Evolutionary conservation across 331 rosid species (phyloP).

Genomic region (Dryas integrifolia): DNA sequence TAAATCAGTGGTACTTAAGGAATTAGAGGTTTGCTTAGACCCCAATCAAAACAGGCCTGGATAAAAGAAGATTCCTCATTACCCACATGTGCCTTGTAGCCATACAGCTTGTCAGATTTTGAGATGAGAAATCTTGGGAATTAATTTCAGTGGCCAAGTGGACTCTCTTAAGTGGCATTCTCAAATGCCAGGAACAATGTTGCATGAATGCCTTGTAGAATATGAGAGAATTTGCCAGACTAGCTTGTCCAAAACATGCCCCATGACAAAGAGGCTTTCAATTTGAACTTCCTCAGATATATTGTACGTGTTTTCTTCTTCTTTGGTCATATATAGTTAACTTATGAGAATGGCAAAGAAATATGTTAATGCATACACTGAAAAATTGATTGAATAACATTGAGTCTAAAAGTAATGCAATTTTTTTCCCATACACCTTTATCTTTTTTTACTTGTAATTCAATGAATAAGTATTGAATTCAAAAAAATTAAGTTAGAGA

Average conservation of each 20-base stretch:
- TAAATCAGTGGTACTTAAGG: not conserved
- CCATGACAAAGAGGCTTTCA: not conserved
- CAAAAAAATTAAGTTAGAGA: too few relatives aligned
- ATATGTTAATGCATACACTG: not conserved
- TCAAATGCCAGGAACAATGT: too few relatives aligned
- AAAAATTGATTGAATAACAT: too few relatives aligned
- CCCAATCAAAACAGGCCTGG: not conserved
- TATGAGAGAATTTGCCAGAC: not conserved
- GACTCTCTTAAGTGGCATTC: not conserved
- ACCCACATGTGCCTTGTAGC: not conserved
- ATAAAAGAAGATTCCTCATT: not conserved
- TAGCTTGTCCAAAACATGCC: not conserved
- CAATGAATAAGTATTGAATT: too few relatives aligned
- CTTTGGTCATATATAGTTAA: not conserved
- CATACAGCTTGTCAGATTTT: slow-evolving; percentile 1
- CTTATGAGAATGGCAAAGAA: not conserved
- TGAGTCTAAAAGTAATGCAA: too few relatives aligned
- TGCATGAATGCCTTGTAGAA: not conserved
- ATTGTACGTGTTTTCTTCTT: not conserved
- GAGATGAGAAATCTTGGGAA: not conserved
- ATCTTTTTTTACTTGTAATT: too few relatives aligned
- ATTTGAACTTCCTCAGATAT: not conserved
- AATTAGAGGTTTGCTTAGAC: slow-evolving; percentile 12
- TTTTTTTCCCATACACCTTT: too few relatives aligned
- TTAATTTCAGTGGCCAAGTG: not conserved